Base-by-base conservation (phyloP, 306 rosid species). In the Carpinus fangiana region DNA sequence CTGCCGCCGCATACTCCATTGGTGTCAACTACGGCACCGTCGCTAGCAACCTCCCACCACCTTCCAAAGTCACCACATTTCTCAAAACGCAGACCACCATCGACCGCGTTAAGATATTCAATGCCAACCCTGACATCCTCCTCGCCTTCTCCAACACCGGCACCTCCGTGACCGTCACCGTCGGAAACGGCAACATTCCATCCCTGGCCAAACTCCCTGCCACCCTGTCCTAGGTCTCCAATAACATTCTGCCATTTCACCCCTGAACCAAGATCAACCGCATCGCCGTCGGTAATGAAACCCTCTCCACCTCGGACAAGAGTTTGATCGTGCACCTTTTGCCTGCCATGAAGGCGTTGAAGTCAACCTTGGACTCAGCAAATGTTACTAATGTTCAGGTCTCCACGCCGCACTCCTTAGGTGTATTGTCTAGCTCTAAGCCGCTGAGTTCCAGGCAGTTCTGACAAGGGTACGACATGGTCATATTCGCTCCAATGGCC, bases 211-310 rank as follows among this genome's bases (percentile, higher is more conserved):
- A 86, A 12, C 83, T 87, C 48, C 81, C 90, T 47, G 86, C 84
- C 2, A 96, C 97, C 0, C 88, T n/a, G 38, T 17, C 94, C 0
- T 94, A 94, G 94, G 57, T 94, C 17, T 76, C 94, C 74, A 12
- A 14, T 64, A 78, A 92, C 75, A 78, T 92, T 60, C 84, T 89
- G 14, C 92, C 97, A 0, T 92, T 81, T 82, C 82, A 59, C 96
- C 93, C 0, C 48, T n/a, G 70, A 48, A 94, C 97, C 17, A 34
- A 41, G 28, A 80, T 94, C 74, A 68, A 80, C 84, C 83, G 89
- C 43, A 88, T 92, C 80, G 90, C 94, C 81, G 90, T 94, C 17
- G 98, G 98, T 0, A 94, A 94, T 81, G 94, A 94, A 79, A 85
- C 92, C 84, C 88, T 92, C 55, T 96, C 94, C 78, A 90, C 97